Evolutionary conservation across 2,329 filamentous ascomycete genomes (phyloP), one percentile per base, ranked within the genome.

Genomic region (Myriangium duriaei): DNA sequence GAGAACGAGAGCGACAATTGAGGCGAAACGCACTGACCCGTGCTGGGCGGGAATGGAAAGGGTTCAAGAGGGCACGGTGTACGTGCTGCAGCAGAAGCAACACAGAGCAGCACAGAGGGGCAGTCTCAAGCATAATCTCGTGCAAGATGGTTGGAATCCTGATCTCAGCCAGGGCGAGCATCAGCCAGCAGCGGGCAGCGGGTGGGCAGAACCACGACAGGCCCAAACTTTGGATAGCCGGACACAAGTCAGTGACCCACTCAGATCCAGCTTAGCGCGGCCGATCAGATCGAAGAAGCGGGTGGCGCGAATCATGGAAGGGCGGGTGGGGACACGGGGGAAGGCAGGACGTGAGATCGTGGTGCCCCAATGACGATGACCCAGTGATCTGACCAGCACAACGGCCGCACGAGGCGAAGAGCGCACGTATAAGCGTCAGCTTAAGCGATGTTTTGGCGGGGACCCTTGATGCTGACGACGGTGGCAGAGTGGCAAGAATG

Each of bases 1-100:
- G 11, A 30, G 11, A 30, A 30, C 14, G 19, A 19, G 18, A 26
- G 26, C 30, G 24, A 28, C 34, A 37, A 37, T 37, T 28, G 34
- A 39, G 36, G 36, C 30, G 17, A 39, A 21, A 39, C 36, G 36
- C 36, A 39, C 36, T 39, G 36, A 39, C 36, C 36, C 28, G 30
- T n/a, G n/a, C n/a, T n/a, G 29, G 29, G 11, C 26, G 18, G 26
- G 32, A 26, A 37, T 29, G 35, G 35, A 29, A 29, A 37, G 35
- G 35, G 28, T 29, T 37, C 35, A 37, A 26, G 35, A 37, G n/a
- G n/a, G n/a, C n/a, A n/a, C n/a, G n/a, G n/a, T n/a, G n/a, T n/a
- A n/a, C n/a, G n/a, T n/a, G n/a, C n/a, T n/a, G n/a, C n/a, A n/a
- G n/a, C n/a, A n/a, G n/a, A n/a, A n/a, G n/a, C n/a, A n/a, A n/a